Evolutionary conservation across 106 monocot genomes (phyloP).

Genomic region (Xerophyta viscosa): DNA sequence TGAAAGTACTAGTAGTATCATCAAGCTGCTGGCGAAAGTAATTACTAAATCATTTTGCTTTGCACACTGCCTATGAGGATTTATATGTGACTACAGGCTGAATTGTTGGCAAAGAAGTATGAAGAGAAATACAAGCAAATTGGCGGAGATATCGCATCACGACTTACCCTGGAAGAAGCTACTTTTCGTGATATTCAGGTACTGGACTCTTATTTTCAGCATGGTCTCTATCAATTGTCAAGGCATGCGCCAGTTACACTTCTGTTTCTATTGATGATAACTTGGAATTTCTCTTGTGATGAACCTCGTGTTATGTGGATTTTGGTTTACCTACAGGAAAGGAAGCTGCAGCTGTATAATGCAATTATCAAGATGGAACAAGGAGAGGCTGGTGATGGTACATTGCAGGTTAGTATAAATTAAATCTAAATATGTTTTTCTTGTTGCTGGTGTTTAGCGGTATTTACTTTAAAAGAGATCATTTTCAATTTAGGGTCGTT

Average conservation of each 20-base stretch:
- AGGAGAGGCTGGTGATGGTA: slow-evolving; percentile 73
- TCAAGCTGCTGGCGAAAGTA: no score
- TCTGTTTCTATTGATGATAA: no score
- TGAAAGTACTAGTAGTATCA: no score
- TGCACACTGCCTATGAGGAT: no score
- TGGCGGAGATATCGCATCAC: slow-evolving; percentile 81
- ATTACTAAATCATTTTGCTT: no score
- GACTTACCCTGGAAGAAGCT: slow-evolving; percentile 72
- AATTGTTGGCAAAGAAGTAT: slow-evolving; percentile 71
- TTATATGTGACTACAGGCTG: slow-evolving; percentile 42
- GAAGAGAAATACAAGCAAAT: slow-evolving; percentile 94
- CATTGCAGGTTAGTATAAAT: slow-evolving; percentile 50
- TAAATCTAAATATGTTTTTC: no score
- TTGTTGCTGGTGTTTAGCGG: no score
- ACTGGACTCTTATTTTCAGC: background rate
- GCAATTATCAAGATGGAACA: slow-evolving; percentile 74
- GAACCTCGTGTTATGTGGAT: no score
- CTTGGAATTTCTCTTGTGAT: no score
- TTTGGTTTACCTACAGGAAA: slow-evolving; percentile 40
- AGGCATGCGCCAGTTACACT: no score
- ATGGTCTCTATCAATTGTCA: no score
- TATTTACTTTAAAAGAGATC: no score
- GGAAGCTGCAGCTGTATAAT: slow-evolving; percentile 61
- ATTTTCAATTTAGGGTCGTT: slow-evolving; percentile 54
- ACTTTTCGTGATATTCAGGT: slow-evolving; percentile 88